Evolutionary conservation across 495 filamentous ascomycete genomes (phyloP).

Genomic region (Talaromyces trachyspermus): DNA sequence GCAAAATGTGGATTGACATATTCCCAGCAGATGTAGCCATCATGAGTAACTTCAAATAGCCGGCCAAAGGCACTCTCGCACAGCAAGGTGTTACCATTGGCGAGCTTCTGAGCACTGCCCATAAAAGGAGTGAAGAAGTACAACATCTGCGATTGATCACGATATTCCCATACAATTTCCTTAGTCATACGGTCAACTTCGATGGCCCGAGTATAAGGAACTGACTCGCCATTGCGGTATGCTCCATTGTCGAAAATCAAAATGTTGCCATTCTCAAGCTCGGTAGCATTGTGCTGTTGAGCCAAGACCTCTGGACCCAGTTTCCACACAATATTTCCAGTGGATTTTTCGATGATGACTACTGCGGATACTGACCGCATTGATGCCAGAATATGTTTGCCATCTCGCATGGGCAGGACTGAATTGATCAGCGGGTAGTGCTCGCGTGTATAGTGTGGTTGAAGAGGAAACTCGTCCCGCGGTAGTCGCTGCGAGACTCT

Average conservation of each 20-base stretch:
- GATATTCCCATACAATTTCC: constrained; percentile 38
- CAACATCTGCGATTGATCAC: constrained; percentile 31
- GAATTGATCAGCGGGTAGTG: constrained; percentile 41
- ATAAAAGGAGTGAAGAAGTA: constrained; percentile 44
- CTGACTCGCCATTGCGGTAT: constrained; percentile 29
- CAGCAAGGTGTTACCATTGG: constrained; percentile 34
- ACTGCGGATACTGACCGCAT: constrained; percentile 34
- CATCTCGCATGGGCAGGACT: constrained; percentile 26
- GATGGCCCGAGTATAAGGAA: constrained; percentile 36
- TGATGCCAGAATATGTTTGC: constrained; percentile 35
- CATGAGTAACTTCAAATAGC: constrained; percentile 28
- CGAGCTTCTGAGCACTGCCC: constrained; percentile 36
- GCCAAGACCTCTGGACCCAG: constrained; percentile 29
- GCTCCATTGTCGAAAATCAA: constrained; percentile 44
- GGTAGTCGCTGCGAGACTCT: constrained; percentile 33
- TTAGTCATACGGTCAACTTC: constrained; percentile 24
- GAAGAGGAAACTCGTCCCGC: constrained; percentile 24
- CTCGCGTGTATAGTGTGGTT: constrained; percentile 36
- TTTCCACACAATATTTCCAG: constrained; percentile 34
- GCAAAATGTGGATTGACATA: constrained; percentile 27
- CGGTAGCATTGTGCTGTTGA: constrained; percentile 39
- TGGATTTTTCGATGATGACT: constrained; percentile 31
- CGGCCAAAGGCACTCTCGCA: constrained; percentile 31
- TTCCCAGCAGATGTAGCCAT: constrained; percentile 27
- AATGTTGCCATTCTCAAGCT: constrained; percentile 32